Percentiles rank a stretch among this genome's conserved stretches.
These are phyloP conservation scores for Pugionium dolabratum DNA, from an alignment of 345 rosid species.

Conservation along the genomic window DNA sequence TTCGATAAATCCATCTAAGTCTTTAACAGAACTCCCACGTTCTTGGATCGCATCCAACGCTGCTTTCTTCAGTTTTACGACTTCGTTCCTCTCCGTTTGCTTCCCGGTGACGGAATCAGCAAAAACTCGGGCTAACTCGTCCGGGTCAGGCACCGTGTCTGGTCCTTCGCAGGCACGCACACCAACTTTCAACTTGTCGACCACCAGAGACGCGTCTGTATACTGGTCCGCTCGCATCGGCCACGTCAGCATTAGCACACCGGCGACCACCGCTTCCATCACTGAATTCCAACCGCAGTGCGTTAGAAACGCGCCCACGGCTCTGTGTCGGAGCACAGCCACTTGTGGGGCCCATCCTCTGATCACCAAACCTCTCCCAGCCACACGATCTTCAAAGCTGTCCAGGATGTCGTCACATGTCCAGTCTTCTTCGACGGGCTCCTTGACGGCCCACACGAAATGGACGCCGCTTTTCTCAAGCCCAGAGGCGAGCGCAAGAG, in stretches of 20 bases:
- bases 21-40: slow-evolving; percentile 53
- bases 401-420: slow-evolving; percentile 24
- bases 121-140: slow-evolving; percentile 39
- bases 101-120: slow-evolving; percentile 38
- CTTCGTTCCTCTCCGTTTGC: slow-evolving; percentile 36
- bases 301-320: slow-evolving; percentile 60
- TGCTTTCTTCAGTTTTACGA: slow-evolving; percentile 37
- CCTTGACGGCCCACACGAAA: slow-evolving; percentile 55
- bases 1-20: slow-evolving; percentile 50
- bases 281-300: slow-evolving; percentile 77
- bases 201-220: slow-evolving; percentile 47
- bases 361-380: slow-evolving; percentile 51
- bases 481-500: slow-evolving; percentile 45
- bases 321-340: slow-evolving; percentile 46
- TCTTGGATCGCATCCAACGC: slow-evolving; percentile 49
- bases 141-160: slow-evolving; percentile 42
- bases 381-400: slow-evolving; percentile 55
- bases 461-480: slow-evolving; percentile 53
- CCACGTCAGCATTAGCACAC: slow-evolving; percentile 67
- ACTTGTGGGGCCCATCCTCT: slow-evolving; percentile 65
- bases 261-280: slow-evolving; percentile 50
- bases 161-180: slow-evolving; percentile 55
- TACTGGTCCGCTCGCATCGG: slow-evolving; percentile 70
- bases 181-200: slow-evolving; percentile 56
- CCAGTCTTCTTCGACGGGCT: slow-evolving; percentile 21